Base-by-base conservation (phyloP, 768 basidiomycete species). In the Zangia roseola region DNA sequence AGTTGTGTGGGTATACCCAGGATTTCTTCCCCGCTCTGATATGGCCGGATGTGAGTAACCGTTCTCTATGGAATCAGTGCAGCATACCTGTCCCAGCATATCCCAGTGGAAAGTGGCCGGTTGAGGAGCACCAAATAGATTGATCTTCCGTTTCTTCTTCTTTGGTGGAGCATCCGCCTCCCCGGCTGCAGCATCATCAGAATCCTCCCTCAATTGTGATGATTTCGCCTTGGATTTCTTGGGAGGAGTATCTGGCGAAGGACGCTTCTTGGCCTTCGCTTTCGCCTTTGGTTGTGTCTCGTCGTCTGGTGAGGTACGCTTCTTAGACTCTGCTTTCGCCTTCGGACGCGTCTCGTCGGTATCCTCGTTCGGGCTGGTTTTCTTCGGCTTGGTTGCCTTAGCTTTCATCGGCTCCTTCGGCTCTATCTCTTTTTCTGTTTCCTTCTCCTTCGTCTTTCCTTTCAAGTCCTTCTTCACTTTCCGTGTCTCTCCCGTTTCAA, bases 141-240 rank as follows among this genome's bases (percentile, higher is more conserved):
- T 81, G 45, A 88, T 80, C 67, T 82, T 86, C 53, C 84, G 77
- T 58, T 81, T 86, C 69, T 85, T 87, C 71, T 84, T 85, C 69
- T 80, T 83, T 14, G 69, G 76, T 9, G 50, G 68, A 6, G 33
- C 56, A 42, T 64, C 68, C 20, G 62, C 44, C 20, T 59, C 65
- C 24, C 14, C 59, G 14, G 47, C 55, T 12, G 24, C 38, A 6
- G 39, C 28, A 2, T 55, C 60, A 25, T 63, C 68, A 1, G 42
- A 47, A 17, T 49, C 58, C 0, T 56, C 59, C 21, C 48, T 54
- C 26, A 38, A 6, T 20, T 50, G 58, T 10, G 47, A 46, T 36
- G 53, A 14, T 40, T 61, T 60, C 12, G 36, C 21, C 37, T 59
- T 59, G 48, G 51, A 26, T 46, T 63, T 65, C 33, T 55, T 57